Conservation (phyloP, 345 rosid species). For the Arabidopsis arenosa region DNA sequence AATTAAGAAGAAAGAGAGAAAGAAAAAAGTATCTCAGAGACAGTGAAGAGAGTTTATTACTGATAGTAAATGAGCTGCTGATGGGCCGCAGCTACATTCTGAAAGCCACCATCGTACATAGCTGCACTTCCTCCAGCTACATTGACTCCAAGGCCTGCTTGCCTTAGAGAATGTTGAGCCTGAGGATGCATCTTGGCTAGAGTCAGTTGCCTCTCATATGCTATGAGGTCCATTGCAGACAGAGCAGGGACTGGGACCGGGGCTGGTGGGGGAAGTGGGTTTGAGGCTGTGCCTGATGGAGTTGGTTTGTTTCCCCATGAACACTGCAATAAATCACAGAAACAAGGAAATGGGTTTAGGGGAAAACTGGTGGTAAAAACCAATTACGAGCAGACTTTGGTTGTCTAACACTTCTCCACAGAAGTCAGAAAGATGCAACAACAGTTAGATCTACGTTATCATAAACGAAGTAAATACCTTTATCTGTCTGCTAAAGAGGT, state of each 20-base stretch:
- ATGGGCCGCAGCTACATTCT: constrained; percentile 72
- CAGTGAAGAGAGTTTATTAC: constrained; percentile 41
- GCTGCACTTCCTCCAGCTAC: constrained; percentile 74
- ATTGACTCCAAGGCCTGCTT: constrained; percentile 73
- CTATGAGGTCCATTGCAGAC: constrained; percentile 62
- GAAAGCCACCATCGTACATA: constrained; percentile 83
- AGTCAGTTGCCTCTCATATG: constrained; percentile 72
- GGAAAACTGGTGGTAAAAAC: not conserved
- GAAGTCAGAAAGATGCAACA: constrained; percentile 5
- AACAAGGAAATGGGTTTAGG: not conserved
- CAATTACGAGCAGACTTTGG: not conserved
- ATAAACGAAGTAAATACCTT: constrained; percentile 53
- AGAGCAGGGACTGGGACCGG: constrained; percentile 59
- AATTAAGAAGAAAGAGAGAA: constrained; percentile 5
- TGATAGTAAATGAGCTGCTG: constrained; percentile 92
- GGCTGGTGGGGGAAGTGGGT: constrained; percentile 84
- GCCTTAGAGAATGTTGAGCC: constrained; percentile 78
- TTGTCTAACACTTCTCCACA: not conserved
- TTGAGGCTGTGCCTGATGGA: constrained; percentile 77
- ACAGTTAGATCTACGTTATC: not conserved
- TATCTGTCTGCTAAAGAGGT: constrained; percentile 74
- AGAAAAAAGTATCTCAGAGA: constrained; percentile 1
- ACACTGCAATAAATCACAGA: constrained; percentile 59
- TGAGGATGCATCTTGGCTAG: constrained; percentile 84
- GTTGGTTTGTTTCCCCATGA: constrained; percentile 98